Base-by-base conservation (phyloP, 2,329 filamentous ascomycete genomes). In the Fusarium buxicola region DNA sequence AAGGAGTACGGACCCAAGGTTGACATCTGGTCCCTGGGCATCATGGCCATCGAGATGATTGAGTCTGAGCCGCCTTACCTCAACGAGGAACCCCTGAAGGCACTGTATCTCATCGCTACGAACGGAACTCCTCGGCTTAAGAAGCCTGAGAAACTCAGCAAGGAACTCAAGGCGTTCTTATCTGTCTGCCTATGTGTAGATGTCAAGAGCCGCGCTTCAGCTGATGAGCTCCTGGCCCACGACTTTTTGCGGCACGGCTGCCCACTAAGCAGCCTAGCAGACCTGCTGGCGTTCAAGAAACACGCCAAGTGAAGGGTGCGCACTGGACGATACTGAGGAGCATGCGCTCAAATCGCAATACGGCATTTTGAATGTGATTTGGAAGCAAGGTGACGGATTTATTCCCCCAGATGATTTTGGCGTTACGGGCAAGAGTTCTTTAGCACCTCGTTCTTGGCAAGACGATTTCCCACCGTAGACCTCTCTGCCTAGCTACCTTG, bases 31-130 rank as follows among this genome's bases (percentile, higher is more conserved):
- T 97, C 94, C 27, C 82, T 99, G 61, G 95, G 95, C 73, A 99
- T 99, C 80, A 99, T 98, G 95, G 94, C 95, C 21, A 98, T 99
- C 73, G 95, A 99, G 79, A 97, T 99, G 95, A 98, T 98, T 73
- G 95, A 99, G 76, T 96, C 92, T 15, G 95, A 99, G 77, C 95
- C 95, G 7, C 95, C 95, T 0, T 99, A 99, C 76, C 86, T 98
- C 32, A 98, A 98, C 78, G 95, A 98, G 78, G 94, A 98, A 78
- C 95, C 95, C 0, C 86, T 99, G 54, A 98, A 98, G 83, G 95
- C 95, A 8, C 85, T 99, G 41, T 99, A 97, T 76, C 86, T 99
- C 61, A 99, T 99, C 75, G 95, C 95, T 43, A 99, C 95, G 53
- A 98, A 98, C 80, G 95, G 95, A 67, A 98, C 95, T 4, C 95